phyloP scores from a whole-genome alignment of 2,329 filamentous ascomycete species.

The Hypoxylon rubiginosum region DNA sequence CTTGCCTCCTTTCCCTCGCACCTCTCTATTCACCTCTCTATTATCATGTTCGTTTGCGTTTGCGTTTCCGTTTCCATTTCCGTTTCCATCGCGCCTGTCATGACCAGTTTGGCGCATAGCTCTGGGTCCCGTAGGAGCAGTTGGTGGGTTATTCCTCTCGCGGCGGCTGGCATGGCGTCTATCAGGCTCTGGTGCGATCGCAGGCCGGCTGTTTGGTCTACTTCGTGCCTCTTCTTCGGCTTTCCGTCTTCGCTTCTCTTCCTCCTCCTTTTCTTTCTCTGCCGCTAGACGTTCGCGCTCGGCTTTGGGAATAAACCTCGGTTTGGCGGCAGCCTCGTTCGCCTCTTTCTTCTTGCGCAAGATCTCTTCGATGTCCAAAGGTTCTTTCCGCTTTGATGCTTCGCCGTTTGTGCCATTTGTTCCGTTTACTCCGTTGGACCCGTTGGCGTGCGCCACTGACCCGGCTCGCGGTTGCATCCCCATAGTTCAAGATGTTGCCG shows the following conservation, averaged over 20 bases:
- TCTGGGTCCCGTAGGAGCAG: slow-evolving; percentile 78
- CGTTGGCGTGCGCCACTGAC: slow-evolving; percentile 36
- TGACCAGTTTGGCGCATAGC: slow-evolving; percentile 69
- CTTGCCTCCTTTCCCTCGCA: slow-evolving; percentile 45
- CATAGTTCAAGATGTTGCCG: slow-evolving; percentile 38
- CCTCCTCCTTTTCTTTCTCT: slow-evolving; percentile 79
- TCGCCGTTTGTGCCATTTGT: slow-evolving; percentile 34
- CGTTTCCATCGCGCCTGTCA: slow-evolving; percentile 55
- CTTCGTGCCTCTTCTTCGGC: slow-evolving; percentile 51
- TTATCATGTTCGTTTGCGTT: slow-evolving; percentile 56
- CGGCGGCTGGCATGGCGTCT: slow-evolving; percentile 48
- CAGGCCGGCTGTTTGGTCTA: slow-evolving; percentile 24
- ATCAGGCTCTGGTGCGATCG: slow-evolving; percentile 52
- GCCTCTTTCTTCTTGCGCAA: slow-evolving; percentile 87
- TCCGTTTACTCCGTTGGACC: slow-evolving; percentile 32
- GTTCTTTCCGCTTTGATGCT: slow-evolving; percentile 54
- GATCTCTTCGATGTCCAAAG: slow-evolving; percentile 87
- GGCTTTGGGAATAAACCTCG: slow-evolving; percentile 83
- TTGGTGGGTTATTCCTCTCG: slow-evolving; percentile 39
- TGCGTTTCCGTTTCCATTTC: slow-evolving; percentile 46
- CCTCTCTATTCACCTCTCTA: no score
- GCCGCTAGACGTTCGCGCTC: slow-evolving; percentile 78
- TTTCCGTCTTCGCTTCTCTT: slow-evolving; percentile 54
- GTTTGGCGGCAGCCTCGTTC: slow-evolving; percentile 86
- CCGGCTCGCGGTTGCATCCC: slow-evolving; percentile 47